Evolutionary conservation across 257 asterid genomes (phyloP).

Genomic region (Coffea canephora): DNA sequence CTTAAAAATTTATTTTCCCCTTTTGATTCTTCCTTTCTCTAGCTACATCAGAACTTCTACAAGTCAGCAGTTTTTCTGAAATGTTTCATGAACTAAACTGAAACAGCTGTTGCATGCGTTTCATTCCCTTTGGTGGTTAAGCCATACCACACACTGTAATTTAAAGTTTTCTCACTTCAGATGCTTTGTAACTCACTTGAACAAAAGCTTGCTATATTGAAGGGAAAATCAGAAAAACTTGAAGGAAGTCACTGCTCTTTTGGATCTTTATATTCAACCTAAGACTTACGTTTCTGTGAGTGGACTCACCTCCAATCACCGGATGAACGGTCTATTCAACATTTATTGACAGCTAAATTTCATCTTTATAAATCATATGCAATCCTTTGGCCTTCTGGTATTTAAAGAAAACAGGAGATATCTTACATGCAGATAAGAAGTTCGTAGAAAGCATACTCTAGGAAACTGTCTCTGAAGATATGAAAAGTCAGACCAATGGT

Average conservation of each 20-base stretch:
- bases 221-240: constrained; percentile 30
- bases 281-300: not conserved
- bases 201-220: constrained; percentile 68
- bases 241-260: constrained; percentile 23
- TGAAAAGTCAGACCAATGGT: constrained; percentile 18
- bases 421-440: constrained; percentile 28
- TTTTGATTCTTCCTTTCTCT: not conserved
- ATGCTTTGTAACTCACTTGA: constrained; percentile 85
- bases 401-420: not conserved
- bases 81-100: not conserved
- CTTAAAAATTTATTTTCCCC: not conserved
- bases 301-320: not conserved
- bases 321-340: not conserved
- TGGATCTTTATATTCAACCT: not conserved
- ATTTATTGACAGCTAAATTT: not conserved
- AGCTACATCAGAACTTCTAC: not conserved
- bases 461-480: constrained; percentile 17
- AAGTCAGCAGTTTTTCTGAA: not conserved
- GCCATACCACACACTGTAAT: too few species aligned
- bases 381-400: not conserved
- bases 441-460: constrained; percentile 34
- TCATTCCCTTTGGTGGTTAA: not conserved
- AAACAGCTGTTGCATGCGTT: not conserved
- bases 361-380: not conserved
- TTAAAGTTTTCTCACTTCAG: constrained; percentile 30